Evolutionary conservation across 2,329 filamentous ascomycete species (phyloP).

Genomic region (Diplocarpon rosae): DNA sequence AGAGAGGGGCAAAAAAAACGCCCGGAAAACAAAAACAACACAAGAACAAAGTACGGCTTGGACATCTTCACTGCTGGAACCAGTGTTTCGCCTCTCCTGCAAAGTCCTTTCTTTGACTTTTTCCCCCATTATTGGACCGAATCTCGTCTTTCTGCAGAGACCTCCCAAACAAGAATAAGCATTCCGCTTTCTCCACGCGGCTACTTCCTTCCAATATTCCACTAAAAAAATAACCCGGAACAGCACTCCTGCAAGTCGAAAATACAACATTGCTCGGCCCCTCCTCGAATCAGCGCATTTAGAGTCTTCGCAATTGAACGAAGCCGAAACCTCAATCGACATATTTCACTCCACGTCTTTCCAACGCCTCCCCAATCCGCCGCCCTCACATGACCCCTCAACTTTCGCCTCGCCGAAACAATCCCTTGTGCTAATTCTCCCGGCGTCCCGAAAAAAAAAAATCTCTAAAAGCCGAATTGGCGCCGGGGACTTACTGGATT

Average conservation of each 20-base stretch:
- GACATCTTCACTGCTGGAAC: slow-evolving; percentile 23
- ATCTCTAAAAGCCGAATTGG: neutral
- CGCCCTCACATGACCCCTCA: slow-evolving; percentile 14
- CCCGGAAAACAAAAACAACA: no score
- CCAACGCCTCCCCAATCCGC: neutral
- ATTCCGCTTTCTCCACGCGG: neutral
- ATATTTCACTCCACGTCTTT: neutral
- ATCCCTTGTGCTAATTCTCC: slow-evolving; percentile 9
- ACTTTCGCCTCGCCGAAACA: slow-evolving; percentile 3
- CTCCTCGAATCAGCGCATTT: no score
- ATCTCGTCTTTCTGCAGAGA: slow-evolving; percentile 10
- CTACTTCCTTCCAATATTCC: neutral
- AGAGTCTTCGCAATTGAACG: no score
- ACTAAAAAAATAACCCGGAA: neutral
- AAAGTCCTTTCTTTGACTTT: neutral
- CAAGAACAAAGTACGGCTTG: no score
- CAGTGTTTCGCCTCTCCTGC: slow-evolving; percentile 12
- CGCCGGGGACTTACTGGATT: neutral
- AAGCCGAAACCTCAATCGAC: neutral
- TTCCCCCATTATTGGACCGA: neutral
- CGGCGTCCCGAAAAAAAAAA: neutral
- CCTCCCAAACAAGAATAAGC: slow-evolving; percentile 4
- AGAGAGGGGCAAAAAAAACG: no score
- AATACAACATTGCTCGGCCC: no score
- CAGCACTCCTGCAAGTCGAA: no score